Base-by-base conservation (phyloP, 371 early-diverging fungal genomes). In the Mortierella sp. region DNA sequence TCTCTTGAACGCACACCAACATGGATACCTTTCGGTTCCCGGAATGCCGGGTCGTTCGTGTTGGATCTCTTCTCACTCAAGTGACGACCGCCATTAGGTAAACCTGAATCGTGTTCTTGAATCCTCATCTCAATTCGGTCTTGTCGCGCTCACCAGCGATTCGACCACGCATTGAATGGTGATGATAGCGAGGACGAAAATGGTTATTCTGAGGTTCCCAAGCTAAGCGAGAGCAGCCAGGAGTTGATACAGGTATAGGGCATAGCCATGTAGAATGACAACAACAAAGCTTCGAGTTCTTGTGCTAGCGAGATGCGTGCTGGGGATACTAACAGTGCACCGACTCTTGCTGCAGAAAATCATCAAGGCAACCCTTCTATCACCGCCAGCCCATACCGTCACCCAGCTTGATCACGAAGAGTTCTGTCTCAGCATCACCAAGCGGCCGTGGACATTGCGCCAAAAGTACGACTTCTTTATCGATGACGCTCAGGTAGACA, bases 1-100 rank as follows among this genome's bases (percentile, higher is more conserved):
- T 34, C 34, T 34, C 34, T 34, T 7, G 7, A 34, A 34, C 34
- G 10, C 7, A 34, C 34, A 10, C 34, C 37, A 16, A 3, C 45
- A 63, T 63, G 56, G 45, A 63, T 13, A 24, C 28, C n/a, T 54
- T 67, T 44, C 48, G 21, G 3, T 67, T 59, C 50, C 59, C 60
- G 9, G 50, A 50, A 14, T 40, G 40, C 13, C 21, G 50, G 8
- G 49, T 60, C 2, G 54, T 67, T 25, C 49, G 44, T 4, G 60
- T 55, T 24, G 49, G 45, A 8, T 50, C 49, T 10, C 45, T 16
- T 16, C 54, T 67, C 31, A 43, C 48, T 13, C 67, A 67, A n/a
- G 47, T 67, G 8, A 31, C 60, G 1, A 57, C 58, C 1, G 46
- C 22, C 48, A 34, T 60, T 21, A 40, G 65, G 57, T 63, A 27